Conservation (phyloP, 192 early-diverging fungal species). For the Entomortierella beljakovae region DNA sequence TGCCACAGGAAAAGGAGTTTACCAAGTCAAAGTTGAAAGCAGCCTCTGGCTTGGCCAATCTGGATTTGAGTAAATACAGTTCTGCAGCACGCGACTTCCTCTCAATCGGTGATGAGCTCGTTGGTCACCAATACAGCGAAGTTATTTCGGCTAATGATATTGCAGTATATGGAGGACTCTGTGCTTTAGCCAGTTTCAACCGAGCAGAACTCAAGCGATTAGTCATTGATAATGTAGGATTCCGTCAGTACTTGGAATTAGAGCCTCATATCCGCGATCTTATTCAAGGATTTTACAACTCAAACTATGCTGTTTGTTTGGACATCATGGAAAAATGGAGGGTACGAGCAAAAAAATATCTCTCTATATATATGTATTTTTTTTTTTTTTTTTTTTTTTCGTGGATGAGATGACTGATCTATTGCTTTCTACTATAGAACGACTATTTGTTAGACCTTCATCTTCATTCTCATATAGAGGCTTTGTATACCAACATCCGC, state of each 20-base stretch:
- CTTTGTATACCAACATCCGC: constrained; percentile 75
- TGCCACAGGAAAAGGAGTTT: constrained; percentile 67
- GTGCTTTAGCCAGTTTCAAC: constrained; percentile 82
- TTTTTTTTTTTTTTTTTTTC: constrained; percentile 4
- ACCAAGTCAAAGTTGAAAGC: constrained; percentile 72
- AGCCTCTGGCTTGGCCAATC: constrained; percentile 70
- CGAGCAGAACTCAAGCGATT: constrained; percentile 74
- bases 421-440: constrained; percentile 53
- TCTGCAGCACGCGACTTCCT: constrained; percentile 71
- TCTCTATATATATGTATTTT: background rate
- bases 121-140: constrained; percentile 46
- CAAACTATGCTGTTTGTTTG: constrained; percentile 78
- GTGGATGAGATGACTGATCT: no score
- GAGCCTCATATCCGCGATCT: constrained; percentile 83
- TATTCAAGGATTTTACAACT: constrained; percentile 78
- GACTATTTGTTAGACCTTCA: constrained; percentile 76
- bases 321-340: constrained; percentile 73
- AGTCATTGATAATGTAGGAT: constrained; percentile 79
- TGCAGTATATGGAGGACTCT: constrained; percentile 83
- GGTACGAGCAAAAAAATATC: constrained; percentile 54
- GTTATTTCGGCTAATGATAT: constrained; percentile 84
- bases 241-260: constrained; percentile 84
- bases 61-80: constrained; percentile 71
- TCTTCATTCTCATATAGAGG: constrained; percentile 76
- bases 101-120: constrained; percentile 36